Conservation (phyloP, 148 eudicot species). For the Rhododendron vialii region DNA sequence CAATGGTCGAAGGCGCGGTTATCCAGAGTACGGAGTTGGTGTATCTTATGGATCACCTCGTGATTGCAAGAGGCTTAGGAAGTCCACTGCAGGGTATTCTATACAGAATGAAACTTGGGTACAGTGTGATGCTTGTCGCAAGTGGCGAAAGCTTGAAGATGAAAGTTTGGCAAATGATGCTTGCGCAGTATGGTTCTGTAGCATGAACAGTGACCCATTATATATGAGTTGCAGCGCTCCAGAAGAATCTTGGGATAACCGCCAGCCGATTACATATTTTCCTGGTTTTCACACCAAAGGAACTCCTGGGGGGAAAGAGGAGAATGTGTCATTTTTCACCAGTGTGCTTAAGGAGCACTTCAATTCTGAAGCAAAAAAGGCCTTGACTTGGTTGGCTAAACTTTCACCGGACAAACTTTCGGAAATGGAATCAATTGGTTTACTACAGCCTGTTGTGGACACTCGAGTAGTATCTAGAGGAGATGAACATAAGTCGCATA, state of each 20-base stretch:
- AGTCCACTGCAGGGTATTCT: conserved; percentile 20
- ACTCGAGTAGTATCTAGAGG: conserved; percentile 31
- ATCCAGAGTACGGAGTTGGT: conserved; percentile 19
- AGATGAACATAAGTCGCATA: conserved; percentile 49
- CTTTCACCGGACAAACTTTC: conserved; percentile 61
- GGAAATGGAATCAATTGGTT: conserved; percentile 73
- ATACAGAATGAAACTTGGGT: conserved; percentile 64
- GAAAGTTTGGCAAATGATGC: conserved; percentile 35
- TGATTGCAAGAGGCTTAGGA: conserved; percentile 38
- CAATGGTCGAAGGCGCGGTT: conserved; percentile 16
- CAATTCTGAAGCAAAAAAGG: conserved; percentile 62
- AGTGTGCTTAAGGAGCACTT: conserved; percentile 75
- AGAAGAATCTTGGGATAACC: conserved; percentile 68
- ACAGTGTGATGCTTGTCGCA: conserved; percentile 87
- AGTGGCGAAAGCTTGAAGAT: conserved; percentile 76
- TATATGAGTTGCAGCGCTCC: conserved; percentile 61
- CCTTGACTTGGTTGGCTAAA: conserved; percentile 80
- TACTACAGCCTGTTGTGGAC: conserved; percentile 56
- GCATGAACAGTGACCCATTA: conserved; percentile 71
- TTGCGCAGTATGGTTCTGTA: conserved; percentile 80
- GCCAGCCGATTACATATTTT: conserved; percentile 48
- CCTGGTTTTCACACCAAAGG: conserved; percentile 78
- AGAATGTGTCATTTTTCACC: conserved; percentile 74
- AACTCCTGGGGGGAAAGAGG: conserved; percentile 60
- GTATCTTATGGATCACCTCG: conserved; percentile 15